Conservation (phyloP, 2,329 filamentous ascomycete genomes). For the Botrytis medusae region DNA sequence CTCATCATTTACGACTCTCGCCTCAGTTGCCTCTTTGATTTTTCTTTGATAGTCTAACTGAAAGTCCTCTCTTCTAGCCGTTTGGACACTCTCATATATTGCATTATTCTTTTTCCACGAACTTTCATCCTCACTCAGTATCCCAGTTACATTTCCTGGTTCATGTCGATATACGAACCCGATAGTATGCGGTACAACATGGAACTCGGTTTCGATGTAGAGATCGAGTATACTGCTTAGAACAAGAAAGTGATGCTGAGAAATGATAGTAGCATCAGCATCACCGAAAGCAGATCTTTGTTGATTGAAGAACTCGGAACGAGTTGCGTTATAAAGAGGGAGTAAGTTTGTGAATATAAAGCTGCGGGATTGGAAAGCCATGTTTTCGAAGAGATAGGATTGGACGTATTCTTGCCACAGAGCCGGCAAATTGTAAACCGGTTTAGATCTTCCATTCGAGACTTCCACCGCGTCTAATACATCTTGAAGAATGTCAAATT, state of each 20-base stretch:
- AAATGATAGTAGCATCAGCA: background rate
- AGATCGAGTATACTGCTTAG: background rate
- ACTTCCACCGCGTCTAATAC: background rate
- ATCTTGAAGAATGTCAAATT: background rate
- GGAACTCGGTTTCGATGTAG: background rate
- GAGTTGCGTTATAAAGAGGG: background rate
- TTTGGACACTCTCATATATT: background rate
- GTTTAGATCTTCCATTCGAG: background rate
- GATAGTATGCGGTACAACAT: background rate
- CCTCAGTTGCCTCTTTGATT: background rate
- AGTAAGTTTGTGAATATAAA: background rate
- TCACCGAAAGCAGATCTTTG: background rate
- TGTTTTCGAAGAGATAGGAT: background rate
- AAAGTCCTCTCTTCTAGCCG: background rate
- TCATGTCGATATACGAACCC: background rate
- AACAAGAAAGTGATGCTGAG: background rate
- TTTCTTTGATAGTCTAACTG: background rate
- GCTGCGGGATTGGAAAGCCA: background rate
- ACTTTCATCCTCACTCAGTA: background rate
- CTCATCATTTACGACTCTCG: background rate
- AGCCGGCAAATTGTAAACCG: background rate
- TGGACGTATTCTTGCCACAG: background rate
- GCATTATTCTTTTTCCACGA: background rate
- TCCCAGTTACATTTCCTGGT: background rate
- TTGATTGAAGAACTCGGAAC: background rate